Percentiles rank a stretch among this genome's conserved stretches.
These are phyloP conservation scores for Allomyces javanicus DNA, from an alignment of 192 early-diverging fungal species.

Conservation along the genomic window DNA sequence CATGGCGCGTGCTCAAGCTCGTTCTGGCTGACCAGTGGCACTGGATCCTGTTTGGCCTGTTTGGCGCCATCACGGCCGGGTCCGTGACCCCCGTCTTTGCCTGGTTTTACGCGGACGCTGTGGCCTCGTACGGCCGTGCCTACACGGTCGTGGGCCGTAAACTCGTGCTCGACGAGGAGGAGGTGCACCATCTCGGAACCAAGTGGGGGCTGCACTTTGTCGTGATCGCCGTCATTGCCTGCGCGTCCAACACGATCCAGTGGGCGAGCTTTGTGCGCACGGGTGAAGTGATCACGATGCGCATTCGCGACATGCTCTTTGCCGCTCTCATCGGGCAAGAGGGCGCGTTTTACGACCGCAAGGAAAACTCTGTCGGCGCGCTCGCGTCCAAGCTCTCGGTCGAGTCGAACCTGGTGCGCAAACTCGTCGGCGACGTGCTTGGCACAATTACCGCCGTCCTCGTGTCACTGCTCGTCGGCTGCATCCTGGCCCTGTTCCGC, in stretches of 20 bases:
- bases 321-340: slow-evolving; percentile 45
- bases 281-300: slow-evolving; percentile 41
- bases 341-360: slow-evolving; percentile 51
- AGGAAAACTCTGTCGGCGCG: slow-evolving; percentile 44
- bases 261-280: slow-evolving; percentile 30
- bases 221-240: slow-evolving; percentile 20
- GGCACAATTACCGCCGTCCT: slow-evolving; percentile 11
- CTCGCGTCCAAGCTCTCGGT: slow-evolving; percentile 46
- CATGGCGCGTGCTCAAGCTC: too few relatives aligned
- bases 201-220: slow-evolving; percentile 12
- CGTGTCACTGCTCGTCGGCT: slow-evolving; percentile 15
- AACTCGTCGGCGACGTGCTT: slow-evolving; percentile 7
- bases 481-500: slow-evolving; percentile 44
- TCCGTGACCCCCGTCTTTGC: slow-evolving; percentile 6
- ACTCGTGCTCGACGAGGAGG: neutral
- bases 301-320: slow-evolving; percentile 41
- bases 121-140: neutral
- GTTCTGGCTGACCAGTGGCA: neutral
- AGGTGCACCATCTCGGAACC: neutral
- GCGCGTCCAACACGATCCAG: slow-evolving; percentile 31
- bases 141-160: neutral
- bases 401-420: slow-evolving; percentile 33
- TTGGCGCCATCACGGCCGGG: slow-evolving; percentile 27
- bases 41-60: slow-evolving; percentile 11
- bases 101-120: neutral